Evolutionary conservation across 83 land plant species (phyloP).

Genomic region (Thuja plicata): DNA sequence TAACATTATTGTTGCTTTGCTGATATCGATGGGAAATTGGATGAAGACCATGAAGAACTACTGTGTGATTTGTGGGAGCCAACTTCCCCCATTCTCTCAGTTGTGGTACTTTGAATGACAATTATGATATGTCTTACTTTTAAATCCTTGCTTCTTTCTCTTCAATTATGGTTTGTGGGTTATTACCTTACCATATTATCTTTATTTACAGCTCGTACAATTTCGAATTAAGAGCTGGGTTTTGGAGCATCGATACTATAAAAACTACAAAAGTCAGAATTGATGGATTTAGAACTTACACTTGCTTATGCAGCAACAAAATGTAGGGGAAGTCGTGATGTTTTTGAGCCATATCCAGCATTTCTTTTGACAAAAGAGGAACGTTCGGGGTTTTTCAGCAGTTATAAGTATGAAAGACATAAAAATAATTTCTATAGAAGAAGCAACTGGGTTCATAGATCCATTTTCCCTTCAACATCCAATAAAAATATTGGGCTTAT

Average conservation of each 20-base stretch:
- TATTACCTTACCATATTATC: too few relatives aligned
- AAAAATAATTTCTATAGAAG: background rate
- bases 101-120: too few relatives aligned
- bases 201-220: background rate
- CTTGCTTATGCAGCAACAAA: background rate
- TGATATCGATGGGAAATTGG: background rate
- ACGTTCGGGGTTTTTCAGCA: slow-evolving; percentile 5
- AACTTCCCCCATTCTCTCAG: slow-evolving; percentile 5
- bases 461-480: too few relatives aligned
- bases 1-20: background rate
- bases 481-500: background rate
- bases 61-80: background rate
- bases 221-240: slow-evolving; percentile 2
- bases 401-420: too few relatives aligned
- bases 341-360: slow-evolving; percentile 10
- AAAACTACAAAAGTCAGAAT: slow-evolving; percentile 1
- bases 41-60: background rate
- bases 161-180: too few relatives aligned
- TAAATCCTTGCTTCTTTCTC: too few relatives aligned
- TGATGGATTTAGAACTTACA: slow-evolving; percentile 1
- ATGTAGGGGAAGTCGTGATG: background rate
- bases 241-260: background rate
- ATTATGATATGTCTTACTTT: too few relatives aligned
- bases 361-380: background rate
- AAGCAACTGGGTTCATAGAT: too few relatives aligned